phyloP scores from a whole-genome alignment of 2,329 filamentous ascomycete genomes.

The Ambrosiella beaveri region DNA sequence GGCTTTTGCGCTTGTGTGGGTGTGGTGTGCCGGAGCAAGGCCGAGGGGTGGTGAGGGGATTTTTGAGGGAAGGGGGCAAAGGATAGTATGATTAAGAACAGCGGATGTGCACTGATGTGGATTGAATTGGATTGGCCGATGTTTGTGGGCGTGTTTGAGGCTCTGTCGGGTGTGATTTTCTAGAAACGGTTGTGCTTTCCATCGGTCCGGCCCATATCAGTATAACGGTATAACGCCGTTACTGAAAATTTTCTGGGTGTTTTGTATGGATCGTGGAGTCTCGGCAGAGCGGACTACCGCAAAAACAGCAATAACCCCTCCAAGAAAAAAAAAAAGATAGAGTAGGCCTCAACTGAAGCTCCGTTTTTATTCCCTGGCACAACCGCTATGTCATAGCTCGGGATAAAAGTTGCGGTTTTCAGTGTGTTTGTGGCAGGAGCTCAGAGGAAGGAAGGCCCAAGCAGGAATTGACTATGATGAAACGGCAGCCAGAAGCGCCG shows the following conservation, averaged over 20 bases:
- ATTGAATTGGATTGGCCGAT: neutral
- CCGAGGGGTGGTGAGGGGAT: neutral
- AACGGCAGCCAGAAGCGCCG: conserved; percentile 11
- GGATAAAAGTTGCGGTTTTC: neutral
- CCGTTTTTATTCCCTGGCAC: neutral
- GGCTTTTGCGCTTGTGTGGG: neutral
- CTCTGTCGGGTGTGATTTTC: neutral
- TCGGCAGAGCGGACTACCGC: too few species aligned
- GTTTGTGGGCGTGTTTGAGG: neutral
- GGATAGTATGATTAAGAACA: neutral
- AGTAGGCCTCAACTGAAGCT: neutral
- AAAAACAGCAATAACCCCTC: neutral
- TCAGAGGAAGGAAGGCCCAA: neutral
- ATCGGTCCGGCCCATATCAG: neutral
- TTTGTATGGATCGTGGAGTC: neutral
- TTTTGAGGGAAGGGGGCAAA: neutral
- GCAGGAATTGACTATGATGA: neutral
- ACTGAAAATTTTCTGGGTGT: neutral
- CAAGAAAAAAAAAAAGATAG: neutral
- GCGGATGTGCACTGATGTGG: neutral
- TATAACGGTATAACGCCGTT: neutral
- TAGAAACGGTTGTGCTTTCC: neutral
- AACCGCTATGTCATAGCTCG: neutral
- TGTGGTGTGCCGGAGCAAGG: neutral
- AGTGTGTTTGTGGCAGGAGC: neutral